Evolutionary conservation across 768 basidiomycete species (phyloP).

Genomic region (Xerocomellus amylosporus): DNA sequence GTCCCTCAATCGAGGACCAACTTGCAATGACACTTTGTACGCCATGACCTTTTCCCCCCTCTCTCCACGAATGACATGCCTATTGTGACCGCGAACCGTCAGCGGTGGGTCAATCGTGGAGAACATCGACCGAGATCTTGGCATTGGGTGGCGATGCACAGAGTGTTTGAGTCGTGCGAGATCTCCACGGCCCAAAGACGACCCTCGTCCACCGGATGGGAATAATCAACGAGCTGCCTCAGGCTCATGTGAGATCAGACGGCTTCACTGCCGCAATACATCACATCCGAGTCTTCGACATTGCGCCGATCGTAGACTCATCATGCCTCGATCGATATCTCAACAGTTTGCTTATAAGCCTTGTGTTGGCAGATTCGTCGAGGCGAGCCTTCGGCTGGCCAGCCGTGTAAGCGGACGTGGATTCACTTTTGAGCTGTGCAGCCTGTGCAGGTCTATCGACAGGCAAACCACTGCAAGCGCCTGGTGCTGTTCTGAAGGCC

Average conservation of each 20-base stretch:
- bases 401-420: no score
- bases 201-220: not conserved
- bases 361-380: no score
- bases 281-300: not conserved
- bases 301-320: not conserved
- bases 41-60: not conserved
- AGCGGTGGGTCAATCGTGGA: not conserved
- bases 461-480: no score
- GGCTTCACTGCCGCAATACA: not conserved
- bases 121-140: not conserved
- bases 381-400: no score
- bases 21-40: not conserved
- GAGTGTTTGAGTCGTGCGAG: constrained; percentile 4
- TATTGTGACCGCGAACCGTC: not conserved
- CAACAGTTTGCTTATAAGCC: no score
- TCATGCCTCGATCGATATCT: not conserved
- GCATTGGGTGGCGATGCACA: not conserved
- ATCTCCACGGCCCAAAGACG: not conserved
- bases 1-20: no score
- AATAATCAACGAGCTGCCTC: not conserved
- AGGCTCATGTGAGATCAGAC: not conserved
- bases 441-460: no score
- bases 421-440: no score
- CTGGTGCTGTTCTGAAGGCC: not conserved
- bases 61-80: not conserved